Conservation (phyloP, 192 early-diverging fungal genomes). For the Diversispora eburnea region DNA sequence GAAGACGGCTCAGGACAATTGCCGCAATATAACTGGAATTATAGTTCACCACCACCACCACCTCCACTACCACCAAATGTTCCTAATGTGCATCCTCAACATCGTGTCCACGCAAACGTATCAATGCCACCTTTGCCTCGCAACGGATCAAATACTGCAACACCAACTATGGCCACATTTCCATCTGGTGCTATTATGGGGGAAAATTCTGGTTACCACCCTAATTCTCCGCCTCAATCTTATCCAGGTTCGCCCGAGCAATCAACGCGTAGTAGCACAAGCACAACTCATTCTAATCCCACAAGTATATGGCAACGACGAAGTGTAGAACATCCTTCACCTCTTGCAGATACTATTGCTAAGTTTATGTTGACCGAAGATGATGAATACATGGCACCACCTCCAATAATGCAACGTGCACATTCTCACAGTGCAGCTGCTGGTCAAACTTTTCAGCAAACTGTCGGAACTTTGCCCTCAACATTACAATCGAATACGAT, state of each 20-base stretch:
- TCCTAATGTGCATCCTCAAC: conserved; percentile 29
- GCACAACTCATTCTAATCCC: conserved; percentile 13
- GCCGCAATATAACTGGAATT: conserved; percentile 32
- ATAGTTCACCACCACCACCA: conserved; percentile 16
- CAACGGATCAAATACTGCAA: not conserved
- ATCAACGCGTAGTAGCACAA: conserved; percentile 37
- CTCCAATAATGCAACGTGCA: conserved; percentile 37
- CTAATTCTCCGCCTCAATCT: conserved; percentile 52
- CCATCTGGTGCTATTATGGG: conserved; percentile 33
- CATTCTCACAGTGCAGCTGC: conserved; percentile 28
- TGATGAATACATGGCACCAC: conserved; percentile 32
- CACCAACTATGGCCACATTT: conserved; percentile 16
- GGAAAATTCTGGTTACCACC: conserved; percentile 38
- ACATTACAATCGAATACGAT: not conserved
- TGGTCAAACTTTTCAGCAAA: conserved; percentile 22
- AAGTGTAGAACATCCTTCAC: conserved; percentile 45
- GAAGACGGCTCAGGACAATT: conserved; percentile 35
- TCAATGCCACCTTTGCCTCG: conserved; percentile 40
- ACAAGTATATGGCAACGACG: conserved; percentile 34
- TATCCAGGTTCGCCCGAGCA: conserved; percentile 51
- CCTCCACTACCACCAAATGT: conserved; percentile 11
- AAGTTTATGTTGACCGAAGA: conserved; percentile 49
- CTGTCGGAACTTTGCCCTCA: conserved; percentile 5
- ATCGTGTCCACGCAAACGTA: conserved; percentile 31
- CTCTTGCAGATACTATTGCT: conserved; percentile 50